Evolutionary conservation across 2,329 filamentous ascomycete genomes (phyloP), one percentile per base, ranked within the genome.

Genomic region (Cadophora sp.): DNA sequence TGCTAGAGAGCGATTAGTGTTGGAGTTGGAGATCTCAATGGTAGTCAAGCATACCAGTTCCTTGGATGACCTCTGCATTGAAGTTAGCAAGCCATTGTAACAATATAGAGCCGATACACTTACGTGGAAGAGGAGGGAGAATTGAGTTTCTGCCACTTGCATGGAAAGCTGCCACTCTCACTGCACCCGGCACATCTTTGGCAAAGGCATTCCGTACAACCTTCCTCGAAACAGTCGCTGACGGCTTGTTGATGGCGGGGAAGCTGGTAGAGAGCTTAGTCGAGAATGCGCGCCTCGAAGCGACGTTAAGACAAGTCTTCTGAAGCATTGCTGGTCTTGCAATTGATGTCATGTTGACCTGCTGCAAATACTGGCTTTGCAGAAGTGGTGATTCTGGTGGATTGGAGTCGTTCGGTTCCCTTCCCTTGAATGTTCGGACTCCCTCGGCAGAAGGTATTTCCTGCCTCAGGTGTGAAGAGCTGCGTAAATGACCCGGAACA

Each of bases 61-160:
- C 94, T 68, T 92, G 78, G 73, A 97, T 86, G 66, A 84, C 82
- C 84, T 95, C 91, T 94, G 78, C 65, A 74, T 68, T 68, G 70
- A 27, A 59, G 77, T 87, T 83, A 89, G 86, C 78, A 69, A 51
- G 39, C 27, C 8, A 45, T 62, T 60, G 50, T 36, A 43, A 20
- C 24, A 45, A 33, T 27, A 13, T 45, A 14, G n/a, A 48, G 60
- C 36, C 55, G 13, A 13, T 60, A 1, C 45, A 86, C 91, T 82
- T 84, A 96, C 94, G 96, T 76, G 94, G 94, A 72, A 91, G 87
- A 65, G 94, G 90, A 68, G 95, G 93, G 66, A 99, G 86, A 77
- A 95, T 90, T 78, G 86, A 85, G 80, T 88, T 87, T 81, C 87
- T 87, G 80, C 88, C 85, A 50, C 92, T 93, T 76, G 91, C 92